phyloP scores from a whole-genome alignment of 1,139 yeast genomes.

The Ogataea hybrid region DNA sequence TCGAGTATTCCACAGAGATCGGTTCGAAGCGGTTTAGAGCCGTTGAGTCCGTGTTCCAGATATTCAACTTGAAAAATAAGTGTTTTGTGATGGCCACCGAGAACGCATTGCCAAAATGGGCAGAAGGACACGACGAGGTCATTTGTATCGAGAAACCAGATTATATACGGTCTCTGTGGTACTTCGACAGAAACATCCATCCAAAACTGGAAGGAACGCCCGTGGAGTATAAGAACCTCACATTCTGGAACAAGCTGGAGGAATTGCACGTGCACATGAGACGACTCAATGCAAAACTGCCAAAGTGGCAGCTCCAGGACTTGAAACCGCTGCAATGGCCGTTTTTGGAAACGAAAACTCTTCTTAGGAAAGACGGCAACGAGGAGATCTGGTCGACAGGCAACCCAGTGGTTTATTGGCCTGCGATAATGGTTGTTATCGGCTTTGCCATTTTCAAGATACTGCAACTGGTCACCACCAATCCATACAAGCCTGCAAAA shows the following conservation, averaged over 20 bases:
- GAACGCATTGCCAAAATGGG: slow-evolving; percentile 66
- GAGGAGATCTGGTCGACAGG: slow-evolving; percentile 54
- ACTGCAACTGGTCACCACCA: slow-evolving; percentile 18
- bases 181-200: slow-evolving; percentile 59
- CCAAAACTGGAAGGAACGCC: slow-evolving; percentile 39
- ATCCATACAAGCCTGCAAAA: slow-evolving; percentile 20
- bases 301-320: slow-evolving; percentile 46
- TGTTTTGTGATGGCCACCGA: slow-evolving; percentile 66
- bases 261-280: slow-evolving; percentile 51
- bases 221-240: slow-evolving; percentile 18
- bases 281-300: slow-evolving; percentile 41
- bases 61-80: slow-evolving; percentile 55
- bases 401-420: slow-evolving; percentile 53
- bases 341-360: slow-evolving; percentile 49
- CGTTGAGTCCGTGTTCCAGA: slow-evolving; percentile 54
- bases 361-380: slow-evolving; percentile 45
- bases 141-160: slow-evolving; percentile 68
- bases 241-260: slow-evolving; percentile 41
- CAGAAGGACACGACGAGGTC: slow-evolving; percentile 69
- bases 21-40: slow-evolving; percentile 47
- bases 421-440: slow-evolving; percentile 22
- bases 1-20: slow-evolving; percentile 31
- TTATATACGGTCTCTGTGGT: slow-evolving; percentile 59
- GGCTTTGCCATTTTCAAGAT: slow-evolving; percentile 17
- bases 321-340: slow-evolving; percentile 56